phyloP scores from a whole-genome alignment of 208 protist species.

The Leishmania braziliensis region DNA sequence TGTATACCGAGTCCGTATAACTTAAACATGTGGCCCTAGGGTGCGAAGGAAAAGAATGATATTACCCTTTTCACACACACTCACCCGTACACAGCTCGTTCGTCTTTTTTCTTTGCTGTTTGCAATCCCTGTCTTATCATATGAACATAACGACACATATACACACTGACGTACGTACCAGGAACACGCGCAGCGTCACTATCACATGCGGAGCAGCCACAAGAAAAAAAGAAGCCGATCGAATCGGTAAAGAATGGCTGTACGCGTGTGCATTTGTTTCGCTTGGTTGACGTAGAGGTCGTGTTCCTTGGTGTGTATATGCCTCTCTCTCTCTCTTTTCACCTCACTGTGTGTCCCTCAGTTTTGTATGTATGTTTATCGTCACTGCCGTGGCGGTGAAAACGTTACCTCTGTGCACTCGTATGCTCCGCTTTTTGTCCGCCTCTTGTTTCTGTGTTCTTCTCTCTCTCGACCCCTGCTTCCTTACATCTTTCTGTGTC shows the following conservation, averaged over 20 bases:
- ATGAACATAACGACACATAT: not conserved
- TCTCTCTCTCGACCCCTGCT: not conserved
- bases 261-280: not conserved
- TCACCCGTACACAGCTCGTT: not conserved
- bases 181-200: not conserved
- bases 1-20: slow-evolving; percentile 49
- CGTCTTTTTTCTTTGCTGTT: not conserved
- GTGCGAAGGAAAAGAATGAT: not conserved
- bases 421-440: not conserved
- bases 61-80: not conserved
- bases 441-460: not conserved
- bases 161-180: not conserved
- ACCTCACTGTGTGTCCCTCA: not conserved
- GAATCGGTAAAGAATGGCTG: not conserved
- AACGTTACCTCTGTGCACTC: not conserved
- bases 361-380: not conserved
- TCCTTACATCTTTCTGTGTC: not conserved
- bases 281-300: not conserved
- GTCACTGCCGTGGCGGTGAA: not conserved
- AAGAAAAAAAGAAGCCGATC: not conserved
- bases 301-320: not conserved
- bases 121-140: not conserved
- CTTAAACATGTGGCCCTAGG: slow-evolving; percentile 4
- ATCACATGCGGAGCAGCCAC: not conserved
- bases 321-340: not conserved